These are phyloP conservation scores for Pyricularia pennisetigena DNA, from an alignment of 2,329 filamentous ascomycete species.

Conservation along the genomic window DNA sequence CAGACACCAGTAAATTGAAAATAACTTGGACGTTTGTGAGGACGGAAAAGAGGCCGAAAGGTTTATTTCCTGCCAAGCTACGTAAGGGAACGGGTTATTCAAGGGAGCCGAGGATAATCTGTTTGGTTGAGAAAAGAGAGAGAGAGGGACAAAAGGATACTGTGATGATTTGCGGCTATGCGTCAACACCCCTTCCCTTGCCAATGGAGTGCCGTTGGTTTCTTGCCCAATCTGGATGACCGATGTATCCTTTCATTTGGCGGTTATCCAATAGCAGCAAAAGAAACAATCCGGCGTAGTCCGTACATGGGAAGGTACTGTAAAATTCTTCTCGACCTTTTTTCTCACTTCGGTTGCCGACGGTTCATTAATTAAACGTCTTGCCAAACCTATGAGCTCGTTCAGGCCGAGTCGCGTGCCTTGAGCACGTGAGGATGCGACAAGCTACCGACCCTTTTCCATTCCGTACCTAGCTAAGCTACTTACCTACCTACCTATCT, in stretches of 20 bases:
- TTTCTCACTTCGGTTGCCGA: not conserved
- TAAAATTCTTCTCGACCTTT: too few relatives aligned
- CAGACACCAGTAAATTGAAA: not conserved
- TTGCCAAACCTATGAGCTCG: too few relatives aligned
- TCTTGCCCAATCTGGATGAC: not conserved
- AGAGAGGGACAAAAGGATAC: not conserved
- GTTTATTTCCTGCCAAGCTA: not conserved
- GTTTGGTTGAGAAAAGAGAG: not conserved
- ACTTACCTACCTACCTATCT: too few relatives aligned
- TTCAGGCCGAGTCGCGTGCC: too few relatives aligned
- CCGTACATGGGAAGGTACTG: too few relatives aligned
- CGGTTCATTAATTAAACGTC: not conserved
- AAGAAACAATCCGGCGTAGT: not conserved
- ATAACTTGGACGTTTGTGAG: not conserved
- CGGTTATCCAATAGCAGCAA: not conserved
- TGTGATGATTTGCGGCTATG: not conserved
- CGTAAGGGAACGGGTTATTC: not conserved
- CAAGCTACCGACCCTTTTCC: too few relatives aligned
- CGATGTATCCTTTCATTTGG: not conserved
- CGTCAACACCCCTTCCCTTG: not conserved
- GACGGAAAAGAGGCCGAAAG: not conserved
- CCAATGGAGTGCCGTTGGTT: not conserved
- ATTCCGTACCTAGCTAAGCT: too few relatives aligned
- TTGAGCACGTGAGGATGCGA: too few relatives aligned
- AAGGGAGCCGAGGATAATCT: not conserved